phyloP scores from a whole-genome alignment of 495 filamentous ascomycete genomes.

The Patellaria atrata region DNA sequence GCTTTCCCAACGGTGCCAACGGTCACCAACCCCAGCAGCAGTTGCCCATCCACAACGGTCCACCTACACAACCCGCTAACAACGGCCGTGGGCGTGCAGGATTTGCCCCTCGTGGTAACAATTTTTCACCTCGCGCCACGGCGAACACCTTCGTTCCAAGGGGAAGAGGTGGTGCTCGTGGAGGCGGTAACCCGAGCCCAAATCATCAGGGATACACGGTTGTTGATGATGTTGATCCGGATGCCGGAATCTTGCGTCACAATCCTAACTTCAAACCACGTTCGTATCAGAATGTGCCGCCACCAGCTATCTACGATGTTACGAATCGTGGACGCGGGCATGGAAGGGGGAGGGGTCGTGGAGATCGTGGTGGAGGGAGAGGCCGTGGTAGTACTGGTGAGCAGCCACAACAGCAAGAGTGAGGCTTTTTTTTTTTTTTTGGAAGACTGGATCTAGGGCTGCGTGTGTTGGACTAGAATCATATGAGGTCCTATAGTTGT shows the following conservation, averaged over 20 bases:
- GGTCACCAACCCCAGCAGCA: conserved; percentile 17
- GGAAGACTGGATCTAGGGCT: too few relatives aligned
- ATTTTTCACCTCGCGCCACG: too few relatives aligned
- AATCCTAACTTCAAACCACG: conserved; percentile 43
- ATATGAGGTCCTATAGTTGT: neutral
- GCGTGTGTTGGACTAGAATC: neutral
- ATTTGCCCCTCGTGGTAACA: conserved; percentile 26
- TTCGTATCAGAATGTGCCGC: conserved; percentile 61
- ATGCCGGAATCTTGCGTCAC: conserved; percentile 34
- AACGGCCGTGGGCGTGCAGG: conserved; percentile 12
- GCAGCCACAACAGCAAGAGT: conserved; percentile 1
- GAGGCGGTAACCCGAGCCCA: conserved; percentile 19
- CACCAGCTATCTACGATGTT: conserved; percentile 51
- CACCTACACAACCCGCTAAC: conserved; percentile 10
- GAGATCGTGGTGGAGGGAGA: conserved; percentile 10
- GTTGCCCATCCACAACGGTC: conserved; percentile 15
- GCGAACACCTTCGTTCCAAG: conserved; percentile 11
- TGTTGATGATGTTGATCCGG: conserved; percentile 37
- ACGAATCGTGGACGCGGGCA: conserved; percentile 33
- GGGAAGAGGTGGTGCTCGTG: conserved; percentile 11
- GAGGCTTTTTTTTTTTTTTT: too few relatives aligned
- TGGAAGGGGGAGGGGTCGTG: conserved; percentile 19
- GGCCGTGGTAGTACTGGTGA: conserved; percentile 10
- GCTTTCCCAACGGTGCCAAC: conserved; percentile 3
- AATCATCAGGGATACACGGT: conserved; percentile 38